Conservation (phyloP, 805 yeast species). For the Candida tammaniensis region DNA sequence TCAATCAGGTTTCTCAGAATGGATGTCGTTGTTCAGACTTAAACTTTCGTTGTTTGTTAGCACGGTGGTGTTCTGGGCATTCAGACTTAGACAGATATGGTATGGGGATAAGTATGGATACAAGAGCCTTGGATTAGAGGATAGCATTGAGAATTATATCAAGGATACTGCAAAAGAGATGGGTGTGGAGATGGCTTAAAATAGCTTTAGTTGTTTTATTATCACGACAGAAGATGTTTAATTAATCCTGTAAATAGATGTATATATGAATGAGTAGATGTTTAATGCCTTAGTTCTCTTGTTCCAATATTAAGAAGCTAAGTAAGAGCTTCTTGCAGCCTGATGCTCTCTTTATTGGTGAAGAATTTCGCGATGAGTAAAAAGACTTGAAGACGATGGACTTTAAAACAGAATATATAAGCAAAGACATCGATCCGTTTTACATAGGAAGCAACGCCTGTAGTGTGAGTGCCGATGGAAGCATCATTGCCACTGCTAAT, state of each 20-base stretch:
- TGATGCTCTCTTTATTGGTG: too few relatives aligned
- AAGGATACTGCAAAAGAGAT: constrained; percentile 40
- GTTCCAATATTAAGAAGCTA: too few relatives aligned
- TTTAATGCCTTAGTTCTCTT: too few relatives aligned
- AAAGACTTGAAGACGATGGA: constrained; percentile 21
- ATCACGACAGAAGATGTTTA: too few relatives aligned
- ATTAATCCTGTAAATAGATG: too few relatives aligned
- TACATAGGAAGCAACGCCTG: constrained; percentile 85
- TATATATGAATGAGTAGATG: too few relatives aligned
- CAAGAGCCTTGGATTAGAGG: constrained; percentile 41
- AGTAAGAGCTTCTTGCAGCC: too few relatives aligned
- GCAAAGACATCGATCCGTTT: constrained; percentile 67
- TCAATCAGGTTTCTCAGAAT: constrained; percentile 10
- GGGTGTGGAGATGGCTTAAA: constrained; percentile 30
- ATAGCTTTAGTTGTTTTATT: too few relatives aligned
- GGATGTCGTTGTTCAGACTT: constrained; percentile 15
- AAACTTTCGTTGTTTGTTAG: constrained; percentile 25
- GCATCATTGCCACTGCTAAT: constrained; percentile 72
- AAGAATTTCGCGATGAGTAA: too few relatives aligned
- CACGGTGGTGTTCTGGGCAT: constrained; percentile 28
- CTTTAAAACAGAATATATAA: constrained; percentile 41
- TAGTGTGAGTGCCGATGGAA: constrained; percentile 59
- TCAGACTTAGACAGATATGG: constrained; percentile 32
- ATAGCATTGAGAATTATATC: constrained; percentile 42
- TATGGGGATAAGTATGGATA: constrained; percentile 31